Conservation (phyloP, 106 monocot genomes). For the Agapanthus africanus region DNA sequence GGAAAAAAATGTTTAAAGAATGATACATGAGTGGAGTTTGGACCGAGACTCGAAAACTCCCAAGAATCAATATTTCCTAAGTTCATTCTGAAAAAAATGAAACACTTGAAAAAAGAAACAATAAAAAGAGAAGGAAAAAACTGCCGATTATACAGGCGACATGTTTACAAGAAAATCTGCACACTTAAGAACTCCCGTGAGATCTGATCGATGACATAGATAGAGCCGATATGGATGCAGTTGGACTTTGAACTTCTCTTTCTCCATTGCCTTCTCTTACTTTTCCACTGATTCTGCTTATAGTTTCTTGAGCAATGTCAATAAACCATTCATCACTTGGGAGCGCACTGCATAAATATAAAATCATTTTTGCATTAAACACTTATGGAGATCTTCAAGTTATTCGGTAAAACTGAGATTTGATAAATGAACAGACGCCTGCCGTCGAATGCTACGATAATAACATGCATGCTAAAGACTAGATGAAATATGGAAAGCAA, state of each 20-base stretch:
- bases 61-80: neutral
- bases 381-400: too few relatives aligned
- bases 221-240: slow-evolving; percentile 75
- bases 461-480: too few relatives aligned
- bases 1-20: neutral
- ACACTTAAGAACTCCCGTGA: slow-evolving; percentile 65
- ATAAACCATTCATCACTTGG: slow-evolving; percentile 84
- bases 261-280: slow-evolving; percentile 43
- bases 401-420: too few relatives aligned
- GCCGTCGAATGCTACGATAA: too few relatives aligned
- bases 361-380: too few relatives aligned
- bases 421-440: too few relatives aligned
- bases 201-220: slow-evolving; percentile 81
- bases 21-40: slow-evolving; percentile 9
- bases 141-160: slow-evolving; percentile 28
- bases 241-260: slow-evolving; percentile 78
- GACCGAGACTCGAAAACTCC: slow-evolving; percentile 12
- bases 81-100: neutral
- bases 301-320: slow-evolving; percentile 59
- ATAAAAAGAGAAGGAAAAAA: slow-evolving; percentile 4
- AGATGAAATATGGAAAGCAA: too few relatives aligned
- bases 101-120: too few relatives aligned
- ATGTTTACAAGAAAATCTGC: slow-evolving; percentile 14
- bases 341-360: slow-evolving; percentile 77
- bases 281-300: slow-evolving; percentile 58